Evolutionary conservation across 2,329 filamentous ascomycete species (phyloP).

Genomic region (Epichloe sp.): DNA sequence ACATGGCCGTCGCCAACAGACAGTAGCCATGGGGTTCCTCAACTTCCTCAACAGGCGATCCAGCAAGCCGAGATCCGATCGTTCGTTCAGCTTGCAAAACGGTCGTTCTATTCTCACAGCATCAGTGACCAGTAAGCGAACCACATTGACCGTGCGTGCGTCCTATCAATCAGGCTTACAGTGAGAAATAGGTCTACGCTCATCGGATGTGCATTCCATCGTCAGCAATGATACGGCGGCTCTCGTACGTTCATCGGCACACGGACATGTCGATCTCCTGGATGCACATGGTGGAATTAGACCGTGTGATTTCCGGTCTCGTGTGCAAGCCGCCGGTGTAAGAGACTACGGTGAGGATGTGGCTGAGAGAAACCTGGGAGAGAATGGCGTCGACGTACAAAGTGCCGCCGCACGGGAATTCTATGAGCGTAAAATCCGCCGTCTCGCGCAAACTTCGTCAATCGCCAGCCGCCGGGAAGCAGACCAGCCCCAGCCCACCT

Average conservation of each 20-base stretch:
- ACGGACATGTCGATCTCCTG: slow-evolving; percentile 4
- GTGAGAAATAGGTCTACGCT: neutral
- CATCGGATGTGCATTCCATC: neutral
- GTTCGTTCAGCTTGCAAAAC: neutral
- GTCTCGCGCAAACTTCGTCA: neutral
- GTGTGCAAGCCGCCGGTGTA: slow-evolving; percentile 33
- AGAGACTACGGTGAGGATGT: slow-evolving; percentile 47
- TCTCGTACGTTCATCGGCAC: neutral
- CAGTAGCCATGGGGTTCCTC: slow-evolving; percentile 3
- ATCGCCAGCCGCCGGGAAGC: slow-evolving; percentile 1
- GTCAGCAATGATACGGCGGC: neutral
- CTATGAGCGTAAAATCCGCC: slow-evolving; percentile 10
- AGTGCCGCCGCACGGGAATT: slow-evolving; percentile 21
- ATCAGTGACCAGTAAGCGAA: slow-evolving; percentile 1
- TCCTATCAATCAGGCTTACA: neutral
- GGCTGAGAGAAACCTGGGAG: slow-evolving; percentile 40
- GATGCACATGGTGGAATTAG: slow-evolving; percentile 26
- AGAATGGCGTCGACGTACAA: slow-evolving; percentile 20
- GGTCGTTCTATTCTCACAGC: neutral
- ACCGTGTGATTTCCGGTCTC: slow-evolving; percentile 30
- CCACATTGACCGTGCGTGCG: neutral
- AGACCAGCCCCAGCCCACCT: neutral
- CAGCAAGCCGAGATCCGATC: neutral
- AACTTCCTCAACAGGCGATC: slow-evolving; percentile 3
- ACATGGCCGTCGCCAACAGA: neutral